Evolutionary conservation across 1,139 yeast species (phyloP).

Genomic region (Geotrichum candidum): DNA sequence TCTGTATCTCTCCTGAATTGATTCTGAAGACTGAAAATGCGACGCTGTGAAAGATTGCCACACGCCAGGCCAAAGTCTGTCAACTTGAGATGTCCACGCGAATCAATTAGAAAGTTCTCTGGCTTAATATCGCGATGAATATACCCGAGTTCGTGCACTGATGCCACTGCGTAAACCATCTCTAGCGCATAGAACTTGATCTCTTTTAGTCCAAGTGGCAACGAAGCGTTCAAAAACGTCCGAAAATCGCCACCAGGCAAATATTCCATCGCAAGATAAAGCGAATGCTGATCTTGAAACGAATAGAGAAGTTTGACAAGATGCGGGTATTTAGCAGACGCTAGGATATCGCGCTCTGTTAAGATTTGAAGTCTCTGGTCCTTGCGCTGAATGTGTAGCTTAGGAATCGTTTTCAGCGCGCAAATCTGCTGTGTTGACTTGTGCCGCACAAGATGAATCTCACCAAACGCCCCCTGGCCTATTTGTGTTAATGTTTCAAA

Average conservation of each 20-base stretch:
- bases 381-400: conserved; percentile 13
- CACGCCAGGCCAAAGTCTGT: conserved; percentile 73
- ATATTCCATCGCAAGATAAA: conserved; percentile 19
- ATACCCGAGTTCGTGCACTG: conserved; percentile 74
- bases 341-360: conserved; percentile 17
- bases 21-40: conserved; percentile 10
- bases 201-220: conserved; percentile 10
- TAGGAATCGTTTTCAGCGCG: conserved; percentile 17
- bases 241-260: conserved; percentile 19
- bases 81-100: conserved; percentile 79
- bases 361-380: conserved; percentile 16
- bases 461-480: conserved; percentile 20
- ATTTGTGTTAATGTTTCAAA: conserved; percentile 16
- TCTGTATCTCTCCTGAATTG: conserved; percentile 8
- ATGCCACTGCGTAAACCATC: conserved; percentile 79
- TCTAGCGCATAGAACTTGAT: conserved; percentile 35
- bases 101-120: conserved; percentile 82
- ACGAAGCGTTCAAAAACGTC: conserved; percentile 15
- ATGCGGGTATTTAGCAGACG: conserved; percentile 12
- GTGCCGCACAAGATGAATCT: conserved; percentile 16
- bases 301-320: conserved; percentile 17
- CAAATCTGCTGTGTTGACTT: conserved; percentile 11
- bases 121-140: conserved; percentile 85
- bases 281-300: conserved; percentile 14
- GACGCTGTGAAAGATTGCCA: conserved; percentile 12